Percentiles rank a stretch among this genome's conserved stretches.
phyloP scores from a whole-genome alignment of 345 rosid species.

The Geranium rotundifolium region DNA sequence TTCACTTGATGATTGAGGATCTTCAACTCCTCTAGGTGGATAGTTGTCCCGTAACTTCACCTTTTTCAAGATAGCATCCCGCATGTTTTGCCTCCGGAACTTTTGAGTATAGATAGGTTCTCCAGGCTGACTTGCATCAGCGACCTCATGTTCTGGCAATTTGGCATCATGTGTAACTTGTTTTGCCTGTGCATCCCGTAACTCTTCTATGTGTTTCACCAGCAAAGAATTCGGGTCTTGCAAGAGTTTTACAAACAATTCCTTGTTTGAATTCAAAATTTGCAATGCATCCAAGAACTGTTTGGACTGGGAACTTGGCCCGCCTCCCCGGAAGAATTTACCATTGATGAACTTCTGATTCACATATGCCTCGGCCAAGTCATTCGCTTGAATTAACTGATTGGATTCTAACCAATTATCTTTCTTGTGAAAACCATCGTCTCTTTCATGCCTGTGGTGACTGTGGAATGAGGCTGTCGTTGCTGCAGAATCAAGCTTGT shows the following conservation, averaged over 20 bases:
- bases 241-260: slow-evolving; percentile 46
- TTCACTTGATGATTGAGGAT: slow-evolving; percentile 14
- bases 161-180: slow-evolving; percentile 9
- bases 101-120: slow-evolving; percentile 2
- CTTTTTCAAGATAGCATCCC: slow-evolving; percentile 1
- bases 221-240: slow-evolving; percentile 68
- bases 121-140: slow-evolving; percentile 10
- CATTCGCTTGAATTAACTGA: slow-evolving; percentile 35
- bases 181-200: slow-evolving; percentile 29
- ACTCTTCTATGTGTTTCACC: slow-evolving; percentile 42
- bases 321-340: slow-evolving; percentile 9
- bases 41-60: slow-evolving; percentile 8
- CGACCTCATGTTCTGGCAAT: slow-evolving; percentile 4
- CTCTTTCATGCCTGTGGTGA: slow-evolving; percentile 11
- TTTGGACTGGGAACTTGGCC: slow-evolving; percentile 28
- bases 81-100: slow-evolving; percentile 3
- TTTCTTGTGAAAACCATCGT: slow-evolving; percentile 8
- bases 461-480: slow-evolving; percentile 12
- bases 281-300: slow-evolving; percentile 65
- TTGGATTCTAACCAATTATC: slow-evolving; percentile 6
- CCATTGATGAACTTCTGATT: slow-evolving; percentile 35
- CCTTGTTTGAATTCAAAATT: slow-evolving; percentile 58
- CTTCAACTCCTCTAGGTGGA: slow-evolving; percentile 10
- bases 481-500: slow-evolving; percentile 7
- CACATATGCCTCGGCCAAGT: slow-evolving; percentile 46